These are phyloP conservation scores for Diospyros kaki DNA, from an alignment of 148 eudicot species.

Conservation along the genomic window DNA sequence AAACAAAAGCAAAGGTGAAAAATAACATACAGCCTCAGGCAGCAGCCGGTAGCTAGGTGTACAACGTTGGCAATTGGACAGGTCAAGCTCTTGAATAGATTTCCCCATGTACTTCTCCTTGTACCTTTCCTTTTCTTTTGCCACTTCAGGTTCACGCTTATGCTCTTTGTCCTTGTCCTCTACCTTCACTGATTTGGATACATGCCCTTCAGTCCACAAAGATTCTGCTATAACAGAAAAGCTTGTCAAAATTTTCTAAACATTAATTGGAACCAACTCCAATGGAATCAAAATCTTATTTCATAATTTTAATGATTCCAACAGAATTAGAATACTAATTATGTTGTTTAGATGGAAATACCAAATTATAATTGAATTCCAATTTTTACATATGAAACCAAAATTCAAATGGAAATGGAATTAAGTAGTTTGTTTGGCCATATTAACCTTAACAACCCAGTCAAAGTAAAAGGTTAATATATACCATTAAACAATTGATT, in stretches of 20 bases:
- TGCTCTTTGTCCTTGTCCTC: constrained; percentile 74
- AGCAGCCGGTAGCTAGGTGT: constrained; percentile 95
- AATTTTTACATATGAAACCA: too few species aligned
- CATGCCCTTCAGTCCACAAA: constrained; percentile 61
- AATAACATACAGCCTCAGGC: constrained; percentile 68
- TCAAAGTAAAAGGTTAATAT: too few species aligned
- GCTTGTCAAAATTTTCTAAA: constrained; percentile 9
- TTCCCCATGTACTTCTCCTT: constrained; percentile 66
- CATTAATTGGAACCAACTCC: too few species aligned
- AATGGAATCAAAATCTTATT: too few species aligned
- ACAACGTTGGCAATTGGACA: constrained; percentile 80
- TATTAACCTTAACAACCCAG: too few species aligned
- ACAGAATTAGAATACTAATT: too few species aligned
- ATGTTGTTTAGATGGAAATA: too few species aligned
- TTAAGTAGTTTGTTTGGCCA: too few species aligned
- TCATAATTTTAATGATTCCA: too few species aligned
- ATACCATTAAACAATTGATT: too few species aligned
- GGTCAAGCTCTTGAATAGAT: constrained; percentile 97
- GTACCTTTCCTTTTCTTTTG: constrained; percentile 65
- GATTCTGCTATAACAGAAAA: constrained; percentile 46
- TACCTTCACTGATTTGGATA: constrained; percentile 41
- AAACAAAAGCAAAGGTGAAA: constrained; percentile 12
- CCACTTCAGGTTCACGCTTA: constrained; percentile 64
- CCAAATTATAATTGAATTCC: too few species aligned
- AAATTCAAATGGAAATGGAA: too few species aligned